Evolutionary conservation across 441 rosid species (phyloP).

Genomic region (Adansonia gregorii): DNA sequence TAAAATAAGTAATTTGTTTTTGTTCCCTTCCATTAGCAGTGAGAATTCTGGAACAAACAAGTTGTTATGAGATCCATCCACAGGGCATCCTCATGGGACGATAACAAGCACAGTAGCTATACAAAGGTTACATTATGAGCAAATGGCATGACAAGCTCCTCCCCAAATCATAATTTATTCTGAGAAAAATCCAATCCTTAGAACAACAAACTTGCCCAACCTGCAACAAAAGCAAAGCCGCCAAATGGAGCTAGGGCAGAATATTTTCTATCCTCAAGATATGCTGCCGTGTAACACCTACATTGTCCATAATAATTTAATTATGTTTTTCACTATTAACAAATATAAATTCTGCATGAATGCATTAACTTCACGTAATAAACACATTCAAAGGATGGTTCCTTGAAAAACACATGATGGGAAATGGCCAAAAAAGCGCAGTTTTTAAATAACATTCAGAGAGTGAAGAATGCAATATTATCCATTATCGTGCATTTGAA

Average conservation of each 20-base stretch:
- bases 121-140: constrained; percentile 21
- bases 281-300: constrained; percentile 71
- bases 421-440: neutral
- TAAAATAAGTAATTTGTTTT: neutral
- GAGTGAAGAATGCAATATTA: neutral
- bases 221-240: constrained; percentile 64
- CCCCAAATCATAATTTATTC: neutral
- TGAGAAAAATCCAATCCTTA: constrained; percentile 35
- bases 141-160: neutral
- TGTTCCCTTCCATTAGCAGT: neutral
- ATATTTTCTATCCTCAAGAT: constrained; percentile 65
- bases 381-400: neutral
- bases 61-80: neutral
- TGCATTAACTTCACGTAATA: neutral
- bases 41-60: neutral
- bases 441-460: no score
- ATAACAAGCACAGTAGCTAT: neutral
- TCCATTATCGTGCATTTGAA: neutral
- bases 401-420: neutral
- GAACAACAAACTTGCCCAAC: constrained; percentile 85
- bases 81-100: neutral
- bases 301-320: constrained; percentile 18
- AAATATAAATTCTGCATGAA: neutral
- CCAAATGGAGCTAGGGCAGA: constrained; percentile 44
- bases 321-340: neutral